Conservation (phyloP, 176 grass and related monocot genomes). For the Aegilops tauschii region DNA sequence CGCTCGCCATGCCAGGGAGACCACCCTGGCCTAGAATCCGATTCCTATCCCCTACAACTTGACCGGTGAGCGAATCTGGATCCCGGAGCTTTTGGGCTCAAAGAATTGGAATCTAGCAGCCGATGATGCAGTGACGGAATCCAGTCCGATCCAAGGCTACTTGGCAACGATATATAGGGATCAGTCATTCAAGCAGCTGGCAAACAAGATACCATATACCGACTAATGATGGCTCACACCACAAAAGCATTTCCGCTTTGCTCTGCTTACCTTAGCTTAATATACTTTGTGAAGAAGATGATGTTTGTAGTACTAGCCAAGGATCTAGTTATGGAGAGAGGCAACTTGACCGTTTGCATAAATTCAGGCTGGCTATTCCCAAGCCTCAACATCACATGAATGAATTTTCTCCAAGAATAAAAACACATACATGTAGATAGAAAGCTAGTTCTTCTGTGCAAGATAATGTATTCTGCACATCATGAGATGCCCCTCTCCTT, state of each 20-base stretch:
- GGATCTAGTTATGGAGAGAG: neutral
- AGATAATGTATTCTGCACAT: neutral
- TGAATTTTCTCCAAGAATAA: neutral
- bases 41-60: neutral
- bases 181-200: neutral
- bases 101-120: neutral
- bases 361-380: neutral
- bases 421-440: neutral
- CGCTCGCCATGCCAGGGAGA: neutral
- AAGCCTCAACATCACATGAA: neutral
- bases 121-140: neutral
- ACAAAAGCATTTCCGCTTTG: neutral
- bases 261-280: neutral
- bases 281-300: neutral
- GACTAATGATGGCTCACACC: neutral
- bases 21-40: neutral
- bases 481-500: neutral
- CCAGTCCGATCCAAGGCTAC: neutral
- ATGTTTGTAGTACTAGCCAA: neutral
- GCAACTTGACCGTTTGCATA: neutral
- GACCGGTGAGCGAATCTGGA: neutral
- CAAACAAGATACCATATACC: neutral
- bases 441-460: neutral
- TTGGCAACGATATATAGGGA: neutral
- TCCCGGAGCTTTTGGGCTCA: neutral